Evolutionary conservation across 179 eudicot genomes (phyloP), one percentile per base, ranked within the genome.

Genomic region (Spinacia oleracea): DNA sequence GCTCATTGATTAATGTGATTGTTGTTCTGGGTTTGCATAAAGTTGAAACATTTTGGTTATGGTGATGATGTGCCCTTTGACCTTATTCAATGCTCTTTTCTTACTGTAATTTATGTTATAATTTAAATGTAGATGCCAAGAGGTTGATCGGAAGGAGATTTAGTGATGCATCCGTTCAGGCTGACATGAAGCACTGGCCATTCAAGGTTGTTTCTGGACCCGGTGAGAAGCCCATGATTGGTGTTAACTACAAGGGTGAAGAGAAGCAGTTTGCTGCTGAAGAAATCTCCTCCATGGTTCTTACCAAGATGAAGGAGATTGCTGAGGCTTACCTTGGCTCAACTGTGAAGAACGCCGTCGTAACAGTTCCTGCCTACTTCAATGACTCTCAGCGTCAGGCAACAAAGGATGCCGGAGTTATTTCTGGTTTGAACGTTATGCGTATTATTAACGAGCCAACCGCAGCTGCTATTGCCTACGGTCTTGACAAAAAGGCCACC

Each of bases 391-490:
- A 84, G 77, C 79, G 86, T 32, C 84, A 84, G 59, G 86, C 86
- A 3, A 81, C 84, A 1, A 81, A 74, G 71, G 80, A 84, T 75
- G 86, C 86, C 2, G 86, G 86, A 20, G 82, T 74, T 18, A 84
- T 84, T 75, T 71, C 86, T 64, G 86, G 86, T 5, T 56, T 84
- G 38, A 84, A 84, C 15, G 86, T 84, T 6, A 64, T 84, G 82
- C 82, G 87, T 70, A 81, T 84, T 20, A 81, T 84, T 45, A 79
- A 81, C 14, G 87, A 85, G 79, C 85, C 85, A 0, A 85, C 85
- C 8, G 87, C 87, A 40, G 87, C 87, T 64, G 87, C 87, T 66
- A 81, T 85, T 81, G 85, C 87, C n/a, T 85, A 85, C 38, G 87
- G 87, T 81, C 78, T 85, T 29, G 85, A 82, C 73, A 85, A 82